Evolutionary conservation across 345 rosid species (phyloP).

Genomic region (Citrus unshiu): DNA sequence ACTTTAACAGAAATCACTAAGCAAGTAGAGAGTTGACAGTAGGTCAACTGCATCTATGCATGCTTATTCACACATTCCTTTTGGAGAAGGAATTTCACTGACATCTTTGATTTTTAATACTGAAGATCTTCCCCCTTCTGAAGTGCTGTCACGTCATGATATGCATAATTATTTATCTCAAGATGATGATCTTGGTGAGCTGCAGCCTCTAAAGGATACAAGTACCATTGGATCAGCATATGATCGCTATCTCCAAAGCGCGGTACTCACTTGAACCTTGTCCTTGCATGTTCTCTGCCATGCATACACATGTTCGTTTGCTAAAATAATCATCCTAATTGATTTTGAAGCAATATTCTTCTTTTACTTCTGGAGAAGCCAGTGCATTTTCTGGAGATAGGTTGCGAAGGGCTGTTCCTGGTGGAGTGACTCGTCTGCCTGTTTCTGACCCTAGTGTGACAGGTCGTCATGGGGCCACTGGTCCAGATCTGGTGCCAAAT

Average conservation of each 20-base stretch:
- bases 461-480: constrained; percentile 40
- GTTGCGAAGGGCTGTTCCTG: constrained; percentile 35
- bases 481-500: constrained; percentile 44
- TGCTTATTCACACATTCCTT: neutral
- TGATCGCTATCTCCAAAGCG: constrained; percentile 66
- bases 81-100: neutral
- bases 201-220: constrained; percentile 57
- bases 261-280: constrained; percentile 30
- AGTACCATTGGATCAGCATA: constrained; percentile 75
- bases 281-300: neutral
- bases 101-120: neutral
- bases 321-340: constrained; percentile 26
- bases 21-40: neutral
- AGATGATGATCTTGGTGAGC: constrained; percentile 55
- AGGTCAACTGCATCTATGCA: neutral
- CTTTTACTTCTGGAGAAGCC: constrained; percentile 57
- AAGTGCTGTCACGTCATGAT: constrained; percentile 42
- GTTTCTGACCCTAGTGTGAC: constrained; percentile 39
- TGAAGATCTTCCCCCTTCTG: constrained; percentile 45
- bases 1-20: neutral
- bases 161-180: constrained; percentile 44
- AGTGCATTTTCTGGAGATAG: constrained; percentile 38
- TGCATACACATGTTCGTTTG: constrained; percentile 6
- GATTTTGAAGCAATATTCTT: constrained; percentile 58
- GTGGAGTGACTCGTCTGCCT: constrained; percentile 35